phyloP scores from a whole-genome alignment of 495 filamentous ascomycete species.

The Aspergillus mulundensis region DNA sequence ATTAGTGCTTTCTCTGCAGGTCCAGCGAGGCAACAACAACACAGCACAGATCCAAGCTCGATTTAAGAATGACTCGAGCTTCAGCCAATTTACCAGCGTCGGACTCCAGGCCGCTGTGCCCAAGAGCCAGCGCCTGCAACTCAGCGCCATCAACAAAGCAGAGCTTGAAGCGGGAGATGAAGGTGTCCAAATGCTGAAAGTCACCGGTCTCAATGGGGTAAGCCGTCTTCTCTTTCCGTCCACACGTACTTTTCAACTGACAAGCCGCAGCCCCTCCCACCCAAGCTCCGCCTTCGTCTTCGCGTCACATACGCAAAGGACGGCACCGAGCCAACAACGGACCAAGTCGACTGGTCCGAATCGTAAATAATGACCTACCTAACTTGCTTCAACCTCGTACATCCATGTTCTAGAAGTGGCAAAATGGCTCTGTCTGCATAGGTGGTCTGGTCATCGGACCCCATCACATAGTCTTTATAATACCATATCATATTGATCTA shows the following conservation, averaged over 20 bases:
- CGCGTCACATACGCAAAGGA: constrained; percentile 76
- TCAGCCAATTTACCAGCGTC: constrained; percentile 61
- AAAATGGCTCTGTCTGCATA: constrained; percentile 2
- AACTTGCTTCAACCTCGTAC: neutral
- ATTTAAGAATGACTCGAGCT: constrained; percentile 72
- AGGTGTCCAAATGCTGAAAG: constrained; percentile 82
- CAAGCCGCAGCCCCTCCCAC: constrained; percentile 56
- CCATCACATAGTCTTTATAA: constrained; percentile 1
- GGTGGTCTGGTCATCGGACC: neutral
- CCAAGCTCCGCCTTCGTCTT: constrained; percentile 74
- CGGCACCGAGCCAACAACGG: constrained; percentile 64
- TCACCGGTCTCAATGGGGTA: constrained; percentile 80
- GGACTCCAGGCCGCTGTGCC: constrained; percentile 91
- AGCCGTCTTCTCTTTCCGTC: constrained; percentile 36
- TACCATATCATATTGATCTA: constrained; percentile 3
- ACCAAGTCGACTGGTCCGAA: constrained; percentile 96
- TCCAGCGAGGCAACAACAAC: constrained; percentile 73
- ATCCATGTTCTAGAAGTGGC: neutral
- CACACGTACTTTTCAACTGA: constrained; percentile 16
- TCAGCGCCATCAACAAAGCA: constrained; percentile 77
- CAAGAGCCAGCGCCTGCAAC: constrained; percentile 86
- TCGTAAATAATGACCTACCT: constrained; percentile 34
- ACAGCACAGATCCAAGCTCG: constrained; percentile 70
- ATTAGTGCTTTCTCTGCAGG: constrained; percentile 70
- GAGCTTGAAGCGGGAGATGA: constrained; percentile 75